Percentiles rank a stretch among this genome's conserved stretches.
These are phyloP conservation scores for Aciculosporium take DNA, from an alignment of 2,329 filamentous ascomycete species.

Conservation along the genomic window DNA sequence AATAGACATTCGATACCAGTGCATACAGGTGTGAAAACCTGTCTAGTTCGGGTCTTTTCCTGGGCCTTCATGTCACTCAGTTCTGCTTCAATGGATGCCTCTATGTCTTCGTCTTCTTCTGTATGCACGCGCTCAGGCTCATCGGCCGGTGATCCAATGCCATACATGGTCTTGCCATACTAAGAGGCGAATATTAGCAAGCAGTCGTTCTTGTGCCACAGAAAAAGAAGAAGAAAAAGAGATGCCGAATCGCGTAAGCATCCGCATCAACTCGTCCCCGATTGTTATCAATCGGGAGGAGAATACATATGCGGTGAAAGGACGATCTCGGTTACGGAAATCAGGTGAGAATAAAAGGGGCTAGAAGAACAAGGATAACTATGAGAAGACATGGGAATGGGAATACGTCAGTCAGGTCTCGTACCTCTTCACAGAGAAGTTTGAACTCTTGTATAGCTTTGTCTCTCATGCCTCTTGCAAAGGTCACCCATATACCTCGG, in stretches of 20 bases:
- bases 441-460: constrained; percentile 55
- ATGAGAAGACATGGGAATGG: not conserved
- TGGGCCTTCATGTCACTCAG: constrained; percentile 44
- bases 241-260: not conserved
- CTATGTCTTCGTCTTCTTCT: constrained; percentile 48
- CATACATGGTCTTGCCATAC: constrained; percentile 52
- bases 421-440: constrained; percentile 51
- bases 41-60: constrained; percentile 25
- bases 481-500: constrained; percentile 65
- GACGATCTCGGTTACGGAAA: not conserved
- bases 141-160: constrained; percentile 26
- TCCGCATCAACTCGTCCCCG: not conserved
- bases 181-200: constrained; percentile 16
- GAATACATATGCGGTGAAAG: not conserved
- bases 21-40: constrained; percentile 37
- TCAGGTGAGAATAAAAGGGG: not conserved
- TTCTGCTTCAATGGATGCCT: constrained; percentile 58
- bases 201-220: not conserved
- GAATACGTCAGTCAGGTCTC: constrained; percentile 7
- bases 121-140: constrained; percentile 24
- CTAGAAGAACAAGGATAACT: not conserved
- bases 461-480: constrained; percentile 54
- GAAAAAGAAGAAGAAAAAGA: not conserved
- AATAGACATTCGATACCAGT: constrained; percentile 48
- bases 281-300: no score